Evolutionary conservation across 176 grass and related monocot genomes (phyloP).

Genomic region (Pontederia crassipes): DNA sequence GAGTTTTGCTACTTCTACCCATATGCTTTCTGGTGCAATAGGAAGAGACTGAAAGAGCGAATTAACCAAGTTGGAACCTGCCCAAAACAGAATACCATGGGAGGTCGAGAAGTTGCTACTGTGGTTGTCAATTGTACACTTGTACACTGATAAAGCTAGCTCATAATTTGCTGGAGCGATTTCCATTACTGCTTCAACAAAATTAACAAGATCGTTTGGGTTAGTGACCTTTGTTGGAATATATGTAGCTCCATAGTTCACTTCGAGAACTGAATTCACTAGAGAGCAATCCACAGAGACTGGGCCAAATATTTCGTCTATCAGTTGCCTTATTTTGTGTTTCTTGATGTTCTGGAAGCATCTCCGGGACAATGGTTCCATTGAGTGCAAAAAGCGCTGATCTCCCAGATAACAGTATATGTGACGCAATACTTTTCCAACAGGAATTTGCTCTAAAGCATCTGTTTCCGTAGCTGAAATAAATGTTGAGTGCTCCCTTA

Average conservation of each 20-base stretch:
- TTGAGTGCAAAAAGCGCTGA: conserved; percentile 21
- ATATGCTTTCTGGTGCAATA: conserved; percentile 66
- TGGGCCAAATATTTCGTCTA: conserved; percentile 68
- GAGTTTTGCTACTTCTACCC: conserved; percentile 52
- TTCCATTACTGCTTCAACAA: conserved; percentile 70
- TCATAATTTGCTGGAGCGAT: conserved; percentile 72
- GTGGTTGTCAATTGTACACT: conserved; percentile 28
- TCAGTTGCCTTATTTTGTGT: conserved; percentile 50
- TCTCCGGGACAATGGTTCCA: conserved; percentile 55
- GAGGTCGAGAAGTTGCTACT: conserved; percentile 25
- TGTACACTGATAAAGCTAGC: conserved; percentile 60
- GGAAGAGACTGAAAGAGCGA: conserved; percentile 67
- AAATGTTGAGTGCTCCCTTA: conserved; percentile 70
- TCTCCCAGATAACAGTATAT: conserved; percentile 53
- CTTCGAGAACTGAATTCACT: conserved; percentile 72
- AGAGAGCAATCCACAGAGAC: conserved; percentile 41
- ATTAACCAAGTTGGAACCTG: conserved; percentile 57
- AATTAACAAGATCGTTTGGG: conserved; percentile 60
- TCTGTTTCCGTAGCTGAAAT: conserved; percentile 33
- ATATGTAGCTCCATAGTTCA: conserved; percentile 52
- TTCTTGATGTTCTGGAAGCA: conserved; percentile 72
- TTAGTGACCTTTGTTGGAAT: conserved; percentile 33
- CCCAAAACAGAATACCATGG: conserved; percentile 57
- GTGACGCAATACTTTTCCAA: conserved; percentile 34
- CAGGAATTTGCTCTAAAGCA: conserved; percentile 23